phyloP scores from a whole-genome alignment of 352 stramenopile species.

The Phytophthora vignae region DNA sequence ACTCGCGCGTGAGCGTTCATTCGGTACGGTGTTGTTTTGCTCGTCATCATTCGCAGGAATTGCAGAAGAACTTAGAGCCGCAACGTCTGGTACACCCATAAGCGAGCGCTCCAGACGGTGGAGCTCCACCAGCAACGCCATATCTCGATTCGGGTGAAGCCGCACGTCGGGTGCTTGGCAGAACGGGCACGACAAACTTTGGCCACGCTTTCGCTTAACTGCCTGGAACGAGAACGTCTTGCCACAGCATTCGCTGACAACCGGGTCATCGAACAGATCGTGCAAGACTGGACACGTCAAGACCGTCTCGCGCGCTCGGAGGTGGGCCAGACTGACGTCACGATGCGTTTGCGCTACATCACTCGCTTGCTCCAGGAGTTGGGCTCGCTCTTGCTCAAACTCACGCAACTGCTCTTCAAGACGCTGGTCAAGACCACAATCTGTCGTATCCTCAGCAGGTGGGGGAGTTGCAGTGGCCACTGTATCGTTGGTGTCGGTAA shows the following conservation, averaged over 20 bases:
- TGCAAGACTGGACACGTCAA: constrained; percentile 21
- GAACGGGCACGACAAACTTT: constrained; percentile 15
- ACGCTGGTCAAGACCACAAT: background rate
- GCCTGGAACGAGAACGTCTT: constrained; percentile 19
- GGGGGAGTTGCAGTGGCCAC: no score
- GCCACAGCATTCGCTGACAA: constrained; percentile 22
- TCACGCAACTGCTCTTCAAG: constrained; percentile 3
- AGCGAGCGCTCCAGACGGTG: constrained; percentile 4
- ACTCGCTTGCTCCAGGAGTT: constrained; percentile 14
- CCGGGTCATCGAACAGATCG: constrained; percentile 17
- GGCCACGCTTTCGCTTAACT: background rate
- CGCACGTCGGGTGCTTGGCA: background rate
- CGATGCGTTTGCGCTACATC: background rate
- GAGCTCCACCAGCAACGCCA: constrained; percentile 17
- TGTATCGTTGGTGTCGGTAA: no score
- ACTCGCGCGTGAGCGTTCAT: no score
- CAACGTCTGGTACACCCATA: background rate
- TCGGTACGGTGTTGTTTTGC: background rate
- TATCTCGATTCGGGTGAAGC: constrained; percentile 12
- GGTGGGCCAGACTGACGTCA: background rate
- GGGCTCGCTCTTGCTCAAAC: constrained; percentile 15
- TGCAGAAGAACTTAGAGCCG: no score
- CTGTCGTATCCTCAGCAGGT: no score
- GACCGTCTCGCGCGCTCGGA: constrained; percentile 7
- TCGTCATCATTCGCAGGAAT: background rate